These are phyloP conservation scores for Lotmaria passim DNA, from an alignment of 208 protist genomes.

Conservation along the genomic window DNA sequence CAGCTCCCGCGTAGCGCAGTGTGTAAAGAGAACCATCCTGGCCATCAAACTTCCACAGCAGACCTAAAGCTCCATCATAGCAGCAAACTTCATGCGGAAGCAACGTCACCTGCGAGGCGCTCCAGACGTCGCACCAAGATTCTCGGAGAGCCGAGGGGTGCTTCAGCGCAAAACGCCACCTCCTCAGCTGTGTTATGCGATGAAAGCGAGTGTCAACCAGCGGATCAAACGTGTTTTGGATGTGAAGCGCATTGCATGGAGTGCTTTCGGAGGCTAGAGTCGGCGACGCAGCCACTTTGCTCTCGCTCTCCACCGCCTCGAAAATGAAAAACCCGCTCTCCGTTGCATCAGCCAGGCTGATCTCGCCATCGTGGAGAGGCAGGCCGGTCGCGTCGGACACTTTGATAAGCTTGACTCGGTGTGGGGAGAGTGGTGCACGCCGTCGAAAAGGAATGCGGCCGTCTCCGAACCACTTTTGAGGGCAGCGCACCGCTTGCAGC, in stretches of 20 bases:
- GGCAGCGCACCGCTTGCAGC: conserved; percentile 42
- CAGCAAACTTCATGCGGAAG: conserved; percentile 22
- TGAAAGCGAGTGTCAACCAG: conserved; percentile 24
- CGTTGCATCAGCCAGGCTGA: conserved; percentile 41
- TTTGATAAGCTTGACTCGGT: conserved; percentile 41
- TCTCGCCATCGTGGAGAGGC: not conserved
- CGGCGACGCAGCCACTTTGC: not conserved
- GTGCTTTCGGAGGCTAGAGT: not conserved
- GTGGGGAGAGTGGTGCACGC: conserved; percentile 39
- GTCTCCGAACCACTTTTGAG: conserved; percentile 68
- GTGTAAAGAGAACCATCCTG: conserved; percentile 16
- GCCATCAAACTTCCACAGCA: conserved; percentile 26
- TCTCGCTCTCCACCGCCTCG: conserved; percentile 27
- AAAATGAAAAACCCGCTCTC: conserved; percentile 68
- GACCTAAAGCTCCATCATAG: conserved; percentile 22
- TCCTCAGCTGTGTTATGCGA: conserved; percentile 5
- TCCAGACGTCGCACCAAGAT: conserved; percentile 14
- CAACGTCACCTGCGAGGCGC: conserved; percentile 11
- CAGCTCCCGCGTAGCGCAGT: conserved; percentile 3
- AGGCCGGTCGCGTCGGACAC: conserved; percentile 19
- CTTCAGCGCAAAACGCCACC: conserved; percentile 21
- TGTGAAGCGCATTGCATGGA: not conserved
- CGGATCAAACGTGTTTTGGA: not conserved
- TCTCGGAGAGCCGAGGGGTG: conserved; percentile 14
- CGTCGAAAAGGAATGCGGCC: conserved; percentile 35